These are phyloP conservation scores for Populus alba DNA, from an alignment of 345 rosid species.

Conservation along the genomic window DNA sequence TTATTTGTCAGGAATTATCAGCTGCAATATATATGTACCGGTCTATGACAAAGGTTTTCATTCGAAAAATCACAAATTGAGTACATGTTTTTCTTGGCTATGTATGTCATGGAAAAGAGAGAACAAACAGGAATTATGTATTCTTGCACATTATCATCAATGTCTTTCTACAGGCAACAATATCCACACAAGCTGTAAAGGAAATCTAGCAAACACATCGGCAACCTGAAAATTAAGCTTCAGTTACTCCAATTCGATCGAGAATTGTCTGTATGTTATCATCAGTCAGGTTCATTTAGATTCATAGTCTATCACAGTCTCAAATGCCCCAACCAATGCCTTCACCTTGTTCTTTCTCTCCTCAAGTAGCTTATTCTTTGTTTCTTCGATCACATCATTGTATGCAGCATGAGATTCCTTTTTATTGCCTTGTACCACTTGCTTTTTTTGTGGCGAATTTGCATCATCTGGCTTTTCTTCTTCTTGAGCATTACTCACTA, in stretches of 20 bases:
- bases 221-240: neutral
- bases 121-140: neutral
- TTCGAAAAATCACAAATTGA: neutral
- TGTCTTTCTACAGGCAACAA: neutral
- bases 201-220: neutral
- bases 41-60: neutral
- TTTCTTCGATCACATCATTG: constrained; percentile 81
- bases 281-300: constrained; percentile 9
- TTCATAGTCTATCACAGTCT: constrained; percentile 85
- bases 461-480: neutral
- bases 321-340: constrained; percentile 87
- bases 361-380: constrained; percentile 62
- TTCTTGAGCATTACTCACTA: neutral
- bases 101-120: neutral
- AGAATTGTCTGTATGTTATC: neutral
- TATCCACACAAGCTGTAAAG: neutral
- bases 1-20: neutral
- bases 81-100: neutral
- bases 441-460: constrained; percentile 18
- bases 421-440: constrained; percentile 36
- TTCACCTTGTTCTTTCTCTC: constrained; percentile 78
- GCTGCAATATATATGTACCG: neutral
- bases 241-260: neutral
- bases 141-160: neutral
- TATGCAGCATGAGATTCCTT: constrained; percentile 64